phyloP scores from a whole-genome alignment of 768 basidiomycete species.

The Tricholoma matsutake region DNA sequence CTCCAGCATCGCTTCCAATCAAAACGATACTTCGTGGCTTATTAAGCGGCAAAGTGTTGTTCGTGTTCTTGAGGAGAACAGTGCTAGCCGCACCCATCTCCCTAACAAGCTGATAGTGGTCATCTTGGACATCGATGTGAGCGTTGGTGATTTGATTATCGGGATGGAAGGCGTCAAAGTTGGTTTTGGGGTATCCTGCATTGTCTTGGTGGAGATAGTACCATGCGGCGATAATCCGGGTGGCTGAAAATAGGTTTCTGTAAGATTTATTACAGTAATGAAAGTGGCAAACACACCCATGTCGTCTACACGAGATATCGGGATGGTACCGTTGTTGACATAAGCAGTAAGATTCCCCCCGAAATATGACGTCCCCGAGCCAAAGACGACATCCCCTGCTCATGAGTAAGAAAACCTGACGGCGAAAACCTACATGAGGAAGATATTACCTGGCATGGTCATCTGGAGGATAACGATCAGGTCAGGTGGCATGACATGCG shows the following conservation, averaged over 20 bases:
- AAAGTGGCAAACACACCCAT: conserved; percentile 51
- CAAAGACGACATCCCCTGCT: conserved; percentile 42
- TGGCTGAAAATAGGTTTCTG: conserved; percentile 39
- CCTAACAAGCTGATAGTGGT: conserved; percentile 66
- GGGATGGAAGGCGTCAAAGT: conserved; percentile 65
- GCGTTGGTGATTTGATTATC: conserved; percentile 52
- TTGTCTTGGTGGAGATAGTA: conserved; percentile 66
- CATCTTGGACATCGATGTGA: conserved; percentile 64
- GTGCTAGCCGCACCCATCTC: conserved; percentile 72
- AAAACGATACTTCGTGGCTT: conserved; percentile 58
- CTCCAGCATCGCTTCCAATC: conserved; percentile 63
- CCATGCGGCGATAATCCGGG: conserved; percentile 71
- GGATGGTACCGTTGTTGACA: conserved; percentile 71
- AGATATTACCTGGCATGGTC: conserved; percentile 65
- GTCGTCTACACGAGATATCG: conserved; percentile 63
- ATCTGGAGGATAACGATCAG: conserved; percentile 37
- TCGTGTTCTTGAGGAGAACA: conserved; percentile 72
- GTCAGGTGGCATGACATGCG: not conserved
- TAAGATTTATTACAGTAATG: conserved; percentile 1
- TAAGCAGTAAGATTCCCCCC: conserved; percentile 65
- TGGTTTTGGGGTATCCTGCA: conserved; percentile 56
- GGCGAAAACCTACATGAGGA: conserved; percentile 23
- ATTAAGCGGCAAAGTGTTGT: conserved; percentile 53
- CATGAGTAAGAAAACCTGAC: not conserved
- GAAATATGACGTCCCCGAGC: conserved; percentile 54